Base-by-base conservation (phyloP, 139 green algal genomes). In the Marvania coccoides region DNA sequence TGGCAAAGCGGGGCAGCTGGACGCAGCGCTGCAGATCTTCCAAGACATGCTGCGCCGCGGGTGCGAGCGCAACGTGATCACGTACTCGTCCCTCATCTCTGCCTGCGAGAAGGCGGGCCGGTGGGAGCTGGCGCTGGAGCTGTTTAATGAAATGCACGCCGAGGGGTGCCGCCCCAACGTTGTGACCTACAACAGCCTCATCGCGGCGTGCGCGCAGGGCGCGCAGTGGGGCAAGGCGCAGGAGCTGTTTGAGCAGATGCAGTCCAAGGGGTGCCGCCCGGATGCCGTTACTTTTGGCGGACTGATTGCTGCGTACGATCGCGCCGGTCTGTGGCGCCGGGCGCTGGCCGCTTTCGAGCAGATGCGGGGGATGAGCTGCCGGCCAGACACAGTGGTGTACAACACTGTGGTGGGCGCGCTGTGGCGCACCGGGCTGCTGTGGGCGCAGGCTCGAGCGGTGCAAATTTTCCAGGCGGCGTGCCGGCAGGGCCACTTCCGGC, bases 211-310 rank as follows among this genome's bases (percentile, higher is more conserved):
- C 47, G 74, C 65, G 2, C 80, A 87, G 58, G 77, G 74, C 36
- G 54, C 47, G 0, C 62, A 84, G 51, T 75, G 60, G 63, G 39
- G 70, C 15, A 77, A 80, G 53, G 77, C 79, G 3, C 58, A 63
- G 45, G 78, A 83, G 34, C 57, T 86, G 19, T 86, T 85, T 75
- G 74, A 78, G 37, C 53, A 60, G 29, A 85, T 85, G 78, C 61
- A 71, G 46, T 30, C 37, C 6, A 65, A 77, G 5, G 80, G 85
- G 33, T 93, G 85, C 68, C 63, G 73, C 13, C 90, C 90, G 6
- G 88, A 96, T 60, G 80, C 90, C 10, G 88, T 96, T 33, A 95
- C 90, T 1, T 95, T 90, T 79, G 92, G 84, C 8, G 83, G 84
- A 5, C 78, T 96, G 3, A 92, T 96, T 67, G 83, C 69, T 19